Evolutionary conservation across 2,329 filamentous ascomycete genomes (phyloP).

Genomic region (Polytolypa hystricis): DNA sequence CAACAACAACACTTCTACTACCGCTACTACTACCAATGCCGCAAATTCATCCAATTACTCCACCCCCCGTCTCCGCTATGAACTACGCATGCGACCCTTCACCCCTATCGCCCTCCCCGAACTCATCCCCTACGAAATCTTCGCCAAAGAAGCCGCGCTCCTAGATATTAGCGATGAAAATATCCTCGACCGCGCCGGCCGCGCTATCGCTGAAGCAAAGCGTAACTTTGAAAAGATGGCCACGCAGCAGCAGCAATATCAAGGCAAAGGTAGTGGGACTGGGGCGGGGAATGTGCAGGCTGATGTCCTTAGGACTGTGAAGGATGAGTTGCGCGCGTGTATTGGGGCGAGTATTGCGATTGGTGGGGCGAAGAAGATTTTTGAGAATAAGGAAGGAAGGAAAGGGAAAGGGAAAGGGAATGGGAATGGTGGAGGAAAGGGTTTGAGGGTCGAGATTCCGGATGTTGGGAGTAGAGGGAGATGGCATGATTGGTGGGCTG

Average conservation of each 20-base stretch:
- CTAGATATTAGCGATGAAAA: conserved; percentile 33
- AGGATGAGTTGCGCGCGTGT: conserved; percentile 55
- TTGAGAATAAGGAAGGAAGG: conserved; percentile 23
- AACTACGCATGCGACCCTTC: conserved; percentile 81
- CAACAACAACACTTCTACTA: conserved; percentile 42
- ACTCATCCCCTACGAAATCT: conserved; percentile 54
- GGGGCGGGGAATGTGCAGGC: conserved; percentile 43
- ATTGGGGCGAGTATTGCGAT: conserved; percentile 59
- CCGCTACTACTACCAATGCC: background rate
- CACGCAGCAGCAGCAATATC: conserved; percentile 1
- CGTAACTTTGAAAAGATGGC: conserved; percentile 31
- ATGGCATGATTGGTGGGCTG: conserved; percentile 37
- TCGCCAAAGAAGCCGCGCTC: conserved; percentile 34
- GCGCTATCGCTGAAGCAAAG: conserved; percentile 29
- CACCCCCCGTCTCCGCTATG: conserved; percentile 58
- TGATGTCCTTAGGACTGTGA: conserved; percentile 50
- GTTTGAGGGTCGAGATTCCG: conserved; percentile 28
- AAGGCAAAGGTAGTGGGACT: conserved; percentile 9
- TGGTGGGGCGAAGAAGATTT: conserved; percentile 46
- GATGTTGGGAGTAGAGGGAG: conserved; percentile 28
- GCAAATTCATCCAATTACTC: conserved; percentile 46
- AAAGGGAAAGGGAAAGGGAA: conserved; percentile 11
- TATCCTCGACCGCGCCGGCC: conserved; percentile 30
- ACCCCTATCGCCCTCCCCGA: conserved; percentile 55
- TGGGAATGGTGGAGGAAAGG: too few species aligned